These are phyloP conservation scores for Chaetomium cochliodes DNA, from an alignment of 495 filamentous ascomycete species.

Conservation along the genomic window DNA sequence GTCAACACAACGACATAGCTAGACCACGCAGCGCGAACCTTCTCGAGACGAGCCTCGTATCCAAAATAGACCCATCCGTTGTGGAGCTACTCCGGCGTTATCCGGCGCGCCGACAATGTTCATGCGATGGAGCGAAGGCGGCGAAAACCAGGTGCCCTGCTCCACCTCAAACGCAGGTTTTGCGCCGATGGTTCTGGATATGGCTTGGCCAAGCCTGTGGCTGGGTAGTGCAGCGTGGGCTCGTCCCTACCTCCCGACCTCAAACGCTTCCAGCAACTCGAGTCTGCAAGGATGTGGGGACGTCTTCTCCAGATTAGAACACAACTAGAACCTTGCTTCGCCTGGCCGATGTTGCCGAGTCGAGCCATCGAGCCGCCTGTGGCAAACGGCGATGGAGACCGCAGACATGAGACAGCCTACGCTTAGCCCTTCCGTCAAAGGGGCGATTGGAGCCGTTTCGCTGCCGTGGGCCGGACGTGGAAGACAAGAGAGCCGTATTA, in stretches of 20 bases:
- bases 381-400: neutral
- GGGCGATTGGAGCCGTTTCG: neutral
- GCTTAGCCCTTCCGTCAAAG: neutral
- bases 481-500: neutral
- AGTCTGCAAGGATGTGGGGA: neutral
- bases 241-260: no score
- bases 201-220: neutral
- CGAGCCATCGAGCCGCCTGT: neutral
- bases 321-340: neutral
- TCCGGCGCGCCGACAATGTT: neutral
- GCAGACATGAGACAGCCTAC: neutral
- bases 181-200: neutral
- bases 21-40: neutral
- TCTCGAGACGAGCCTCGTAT: conserved; percentile 11
- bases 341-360: neutral
- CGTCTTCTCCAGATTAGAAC: neutral
- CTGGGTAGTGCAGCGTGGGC: neutral
- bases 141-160: conserved; percentile 10
- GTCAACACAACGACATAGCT: neutral
- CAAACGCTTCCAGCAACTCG: no score
- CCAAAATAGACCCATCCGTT: neutral
- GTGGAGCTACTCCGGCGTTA: neutral
- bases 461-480: neutral
- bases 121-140: conserved; percentile 6
- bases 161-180: conserved; percentile 14